Conservation (phyloP, 371 early-diverging fungal genomes). For the Blastocladiella emersonii region DNA sequence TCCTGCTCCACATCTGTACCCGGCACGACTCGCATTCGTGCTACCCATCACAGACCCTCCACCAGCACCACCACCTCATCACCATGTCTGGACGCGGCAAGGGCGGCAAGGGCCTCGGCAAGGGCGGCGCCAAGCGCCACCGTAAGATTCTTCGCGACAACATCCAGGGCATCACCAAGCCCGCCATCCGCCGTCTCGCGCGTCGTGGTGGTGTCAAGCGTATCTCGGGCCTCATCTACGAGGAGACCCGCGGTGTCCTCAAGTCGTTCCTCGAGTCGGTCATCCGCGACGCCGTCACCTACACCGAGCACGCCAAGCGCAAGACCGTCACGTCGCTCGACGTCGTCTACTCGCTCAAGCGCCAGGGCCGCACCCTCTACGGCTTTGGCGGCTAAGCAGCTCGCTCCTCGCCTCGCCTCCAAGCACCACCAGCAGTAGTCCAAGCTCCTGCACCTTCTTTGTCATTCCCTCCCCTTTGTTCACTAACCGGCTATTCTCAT, state of each 20-base stretch:
- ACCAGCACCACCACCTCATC: too few relatives aligned
- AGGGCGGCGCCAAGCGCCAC: conserved; percentile 97
- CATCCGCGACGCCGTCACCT: conserved; percentile 95
- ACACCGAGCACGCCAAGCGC: conserved; percentile 99
- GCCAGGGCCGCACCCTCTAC: conserved; percentile 94
- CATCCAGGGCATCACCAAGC: conserved; percentile 98
- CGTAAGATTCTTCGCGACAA: conserved; percentile 97
- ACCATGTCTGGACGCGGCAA: conserved; percentile 90
- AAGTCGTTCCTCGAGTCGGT: conserved; percentile 97
- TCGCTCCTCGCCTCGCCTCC: background rate
- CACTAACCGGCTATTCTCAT: too few relatives aligned
- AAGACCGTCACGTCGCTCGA: conserved; percentile 96
- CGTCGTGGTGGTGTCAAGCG: conserved; percentile 99
- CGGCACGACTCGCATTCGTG: too few relatives aligned
- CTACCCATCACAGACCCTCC: too few relatives aligned
- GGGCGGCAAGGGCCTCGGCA: conserved; percentile 93
- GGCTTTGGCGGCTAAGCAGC: conserved; percentile 38
- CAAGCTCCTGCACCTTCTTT: background rate
- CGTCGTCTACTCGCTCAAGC: conserved; percentile 96
- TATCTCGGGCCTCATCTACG: conserved; percentile 98
- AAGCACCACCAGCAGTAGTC: background rate
- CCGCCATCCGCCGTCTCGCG: conserved; percentile 99
- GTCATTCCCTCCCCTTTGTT: too few relatives aligned
- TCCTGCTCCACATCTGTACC: too few relatives aligned
- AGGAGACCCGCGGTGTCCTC: conserved; percentile 94